Evolutionary conservation across 805 yeast genomes (phyloP).

Genomic region (Helenozyma baotianmanensis): DNA sequence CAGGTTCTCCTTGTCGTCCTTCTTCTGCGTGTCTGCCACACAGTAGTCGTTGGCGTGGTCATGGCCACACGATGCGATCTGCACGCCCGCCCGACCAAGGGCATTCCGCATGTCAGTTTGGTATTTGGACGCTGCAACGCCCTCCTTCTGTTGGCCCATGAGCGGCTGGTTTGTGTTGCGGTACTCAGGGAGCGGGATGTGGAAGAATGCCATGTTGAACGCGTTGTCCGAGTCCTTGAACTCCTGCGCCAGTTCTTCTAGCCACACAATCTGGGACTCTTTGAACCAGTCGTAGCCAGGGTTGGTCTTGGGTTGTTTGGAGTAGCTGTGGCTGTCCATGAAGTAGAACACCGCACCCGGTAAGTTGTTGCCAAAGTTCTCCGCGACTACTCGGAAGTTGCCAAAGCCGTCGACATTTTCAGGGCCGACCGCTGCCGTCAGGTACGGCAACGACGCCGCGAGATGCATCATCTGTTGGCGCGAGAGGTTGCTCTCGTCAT

Average conservation of each 20-base stretch:
- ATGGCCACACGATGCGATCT: slow-evolving; percentile 81
- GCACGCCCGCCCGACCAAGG: slow-evolving; percentile 63
- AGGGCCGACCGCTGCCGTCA: slow-evolving; percentile 60
- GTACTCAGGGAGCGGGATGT: slow-evolving; percentile 89
- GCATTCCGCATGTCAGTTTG: slow-evolving; percentile 63
- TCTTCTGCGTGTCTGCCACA: slow-evolving; percentile 43
- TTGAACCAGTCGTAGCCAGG: slow-evolving; percentile 89
- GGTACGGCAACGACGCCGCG: slow-evolving; percentile 59
- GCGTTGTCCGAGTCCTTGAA: slow-evolving; percentile 24
- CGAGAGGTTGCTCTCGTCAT: slow-evolving; percentile 72
- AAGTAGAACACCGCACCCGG: slow-evolving; percentile 63
- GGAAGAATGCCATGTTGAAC: slow-evolving; percentile 86
- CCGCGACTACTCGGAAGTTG: slow-evolving; percentile 56
- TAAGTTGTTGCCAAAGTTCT: slow-evolving; percentile 28
- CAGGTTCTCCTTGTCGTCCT: slow-evolving; percentile 27
- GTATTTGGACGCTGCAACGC: slow-evolving; percentile 69
- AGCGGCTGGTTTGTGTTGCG: slow-evolving; percentile 41
- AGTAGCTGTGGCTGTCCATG: slow-evolving; percentile 78
- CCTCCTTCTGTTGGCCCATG: slow-evolving; percentile 69
- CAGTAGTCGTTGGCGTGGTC: slow-evolving; percentile 96
- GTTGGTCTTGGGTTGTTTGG: slow-evolving; percentile 56
- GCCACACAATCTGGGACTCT: slow-evolving; percentile 58
- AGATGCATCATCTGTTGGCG: slow-evolving; percentile 60
- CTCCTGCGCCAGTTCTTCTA: slow-evolving; percentile 28
- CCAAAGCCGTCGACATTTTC: slow-evolving; percentile 74